Evolutionary conservation across 495 filamentous ascomycete species (phyloP), one percentile per base, ranked within the genome.

Genomic region (Hypoxylon cercidicola): DNA sequence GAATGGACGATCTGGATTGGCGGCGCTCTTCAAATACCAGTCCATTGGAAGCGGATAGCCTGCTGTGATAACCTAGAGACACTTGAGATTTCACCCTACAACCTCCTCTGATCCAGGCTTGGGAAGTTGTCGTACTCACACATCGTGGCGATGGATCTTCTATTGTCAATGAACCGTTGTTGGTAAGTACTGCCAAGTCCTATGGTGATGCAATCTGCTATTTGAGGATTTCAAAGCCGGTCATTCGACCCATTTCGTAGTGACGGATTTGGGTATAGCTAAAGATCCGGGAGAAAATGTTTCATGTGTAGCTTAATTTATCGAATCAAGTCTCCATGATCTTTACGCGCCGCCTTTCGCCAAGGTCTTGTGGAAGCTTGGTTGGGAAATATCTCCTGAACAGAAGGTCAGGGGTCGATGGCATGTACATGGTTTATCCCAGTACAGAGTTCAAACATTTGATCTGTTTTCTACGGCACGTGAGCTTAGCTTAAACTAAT

Each of bases 1-100:
- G 74, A 78, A 75, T 55, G 76, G 74, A 61, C 39, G 59, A 70
- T 68, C 71, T 63, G 72, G 72, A 40, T 62, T 74, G 51, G 74
- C 75, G 53, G 59, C 62, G 49, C 64, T 75, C 58, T 78, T 78
- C 66, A 63, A 65, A 57, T 76, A 76, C 63, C 69, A 76, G 65
- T 45, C 56, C 9, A 54, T 57, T 32, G 23, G 25, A 20, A 58
- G 62, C 60, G 60, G 46, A 50, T 48, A 48, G 49, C 61, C 49
- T 60, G 72, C 73, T 63, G 64, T 58, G 50, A 64, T 76, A 37
- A 73, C 65, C 54, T 75, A 71, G 69, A 74, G 67, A 64, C 62
- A 77, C 75, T 52, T 75, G 75, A 74, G 63, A 73, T 56, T 66
- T 76, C 37, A 41, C 45, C 57, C 62, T 79, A 62, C 47, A 69